Evolutionary conservation across 768 basidiomycete genomes (phyloP).

Genomic region (Boletus rubescentipes): DNA sequence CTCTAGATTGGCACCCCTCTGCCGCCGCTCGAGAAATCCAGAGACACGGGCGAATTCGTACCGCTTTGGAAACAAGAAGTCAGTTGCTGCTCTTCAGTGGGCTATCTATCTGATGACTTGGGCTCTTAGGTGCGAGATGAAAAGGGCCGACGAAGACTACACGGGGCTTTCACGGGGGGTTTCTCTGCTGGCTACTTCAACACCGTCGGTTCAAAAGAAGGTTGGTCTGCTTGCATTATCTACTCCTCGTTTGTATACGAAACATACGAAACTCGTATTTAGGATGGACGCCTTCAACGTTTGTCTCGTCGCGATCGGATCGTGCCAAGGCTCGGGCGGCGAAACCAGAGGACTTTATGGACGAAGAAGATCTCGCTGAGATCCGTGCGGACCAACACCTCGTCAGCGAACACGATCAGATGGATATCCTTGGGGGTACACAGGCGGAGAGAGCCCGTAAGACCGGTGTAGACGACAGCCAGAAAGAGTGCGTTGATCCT

Average conservation of each 20-base stretch:
- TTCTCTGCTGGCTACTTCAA: constrained; percentile 99
- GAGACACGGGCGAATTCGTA: constrained; percentile 91
- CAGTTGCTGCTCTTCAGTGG: constrained; percentile 25
- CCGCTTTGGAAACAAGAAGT: constrained; percentile 99
- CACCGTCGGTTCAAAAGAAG: constrained; percentile 94
- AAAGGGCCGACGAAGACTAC: constrained; percentile 87
- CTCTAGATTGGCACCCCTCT: constrained; percentile 88
- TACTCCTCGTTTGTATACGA: no score
- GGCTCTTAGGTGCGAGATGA: constrained; percentile 80
- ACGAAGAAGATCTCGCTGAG: constrained; percentile 93
- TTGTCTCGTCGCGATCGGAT: constrained; percentile 83
- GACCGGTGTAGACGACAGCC: constrained; percentile 40
- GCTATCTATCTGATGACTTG: constrained; percentile 18
- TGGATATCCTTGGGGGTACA: constrained; percentile 63
- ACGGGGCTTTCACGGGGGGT: constrained; percentile 98
- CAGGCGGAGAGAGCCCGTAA: constrained; percentile 42
- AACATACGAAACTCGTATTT: background rate
- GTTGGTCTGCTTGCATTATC: constrained; percentile 37
- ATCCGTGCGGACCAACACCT: constrained; percentile 70
- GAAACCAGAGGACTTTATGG: constrained; percentile 96
- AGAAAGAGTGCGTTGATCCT: constrained; percentile 34
- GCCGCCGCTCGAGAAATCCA: constrained; percentile 91
- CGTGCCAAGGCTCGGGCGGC: constrained; percentile 58
- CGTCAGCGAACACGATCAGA: constrained; percentile 78
- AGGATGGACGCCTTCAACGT: constrained; percentile 96